phyloP scores from a whole-genome alignment of 2,329 filamentous ascomycete species.

The Trichophyton benhamiae region DNA sequence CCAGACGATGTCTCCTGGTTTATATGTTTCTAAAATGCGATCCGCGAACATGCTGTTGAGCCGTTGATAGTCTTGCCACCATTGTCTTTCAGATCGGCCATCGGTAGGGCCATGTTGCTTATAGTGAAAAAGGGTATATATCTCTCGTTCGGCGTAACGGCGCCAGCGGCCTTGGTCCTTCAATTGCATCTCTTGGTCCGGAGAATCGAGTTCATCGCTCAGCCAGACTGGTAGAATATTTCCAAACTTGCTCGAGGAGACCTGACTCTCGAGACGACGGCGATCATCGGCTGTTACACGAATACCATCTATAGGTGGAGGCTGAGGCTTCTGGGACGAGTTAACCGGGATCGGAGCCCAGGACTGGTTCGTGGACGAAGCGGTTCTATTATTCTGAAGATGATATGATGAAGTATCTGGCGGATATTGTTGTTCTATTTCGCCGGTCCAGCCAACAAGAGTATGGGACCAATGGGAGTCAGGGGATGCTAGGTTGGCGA shows the following conservation, averaged over 20 bases:
- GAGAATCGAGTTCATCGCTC: conserved; percentile 58
- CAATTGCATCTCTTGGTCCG: conserved; percentile 56
- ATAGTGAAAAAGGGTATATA: conserved; percentile 92
- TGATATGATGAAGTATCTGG: conserved; percentile 22
- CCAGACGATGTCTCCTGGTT: conserved; percentile 81
- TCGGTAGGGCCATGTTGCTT: conserved; percentile 86
- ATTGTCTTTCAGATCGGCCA: conserved; percentile 63
- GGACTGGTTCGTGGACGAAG: conserved; percentile 52
- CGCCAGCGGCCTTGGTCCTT: conserved; percentile 80
- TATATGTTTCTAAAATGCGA: conserved; percentile 76
- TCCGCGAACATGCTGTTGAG: conserved; percentile 91
- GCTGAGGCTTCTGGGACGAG: conserved; percentile 40
- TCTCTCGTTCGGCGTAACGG: conserved; percentile 76
- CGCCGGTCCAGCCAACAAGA: conserved; percentile 88
- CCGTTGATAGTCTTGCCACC: conserved; percentile 86
- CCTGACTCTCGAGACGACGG: conserved; percentile 57
- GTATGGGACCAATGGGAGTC: conserved; percentile 81
- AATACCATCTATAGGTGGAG: conserved; percentile 56
- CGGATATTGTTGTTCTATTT: conserved; percentile 46
- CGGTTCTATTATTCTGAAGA: conserved; percentile 12
- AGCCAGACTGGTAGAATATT: conserved; percentile 84
- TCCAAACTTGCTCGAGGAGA: conserved; percentile 61
- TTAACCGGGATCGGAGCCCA: conserved; percentile 64
- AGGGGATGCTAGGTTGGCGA: conserved; percentile 74
- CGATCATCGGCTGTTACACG: conserved; percentile 60